Percentiles rank a stretch among this genome's conserved stretches.
phyloP scores from a whole-genome alignment of 2,329 filamentous ascomycete species.

The Ophiosphaerella narmari region DNA sequence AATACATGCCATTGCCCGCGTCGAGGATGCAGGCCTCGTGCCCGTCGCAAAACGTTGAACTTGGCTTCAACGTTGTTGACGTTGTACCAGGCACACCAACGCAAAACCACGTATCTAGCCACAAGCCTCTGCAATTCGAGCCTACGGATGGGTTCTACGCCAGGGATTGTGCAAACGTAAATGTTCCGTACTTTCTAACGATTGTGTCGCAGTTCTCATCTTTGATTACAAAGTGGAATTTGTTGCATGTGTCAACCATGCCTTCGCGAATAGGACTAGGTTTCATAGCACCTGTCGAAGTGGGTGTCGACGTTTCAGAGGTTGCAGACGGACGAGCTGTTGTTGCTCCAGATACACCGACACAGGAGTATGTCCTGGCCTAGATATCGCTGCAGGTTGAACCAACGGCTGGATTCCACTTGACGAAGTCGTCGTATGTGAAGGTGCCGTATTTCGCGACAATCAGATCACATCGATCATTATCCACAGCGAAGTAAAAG shows the following conservation, averaged over 20 bases:
- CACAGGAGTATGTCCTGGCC: conserved; percentile 1
- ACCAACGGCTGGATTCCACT: conserved; percentile 13
- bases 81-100: conserved; percentile 2
- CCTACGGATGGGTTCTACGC: conserved; percentile 7
- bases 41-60: not conserved
- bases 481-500: conserved; percentile 13
- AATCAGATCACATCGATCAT: conserved; percentile 14
- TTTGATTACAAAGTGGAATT: not conserved
- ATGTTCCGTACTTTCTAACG: conserved; percentile 7
- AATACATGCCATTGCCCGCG: not conserved
- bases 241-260: conserved; percentile 1
- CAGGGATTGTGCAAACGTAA: conserved; percentile 6
- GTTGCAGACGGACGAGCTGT: not conserved
- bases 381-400: not conserved
- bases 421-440: conserved; percentile 10
- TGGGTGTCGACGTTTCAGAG: not conserved
- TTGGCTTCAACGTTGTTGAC: not conserved
- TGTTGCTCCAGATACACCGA: not conserved
- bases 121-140: conserved; percentile 3
- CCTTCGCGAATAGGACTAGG: not conserved
- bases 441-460: conserved; percentile 12
- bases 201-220: conserved; percentile 1
- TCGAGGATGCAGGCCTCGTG: not conserved
- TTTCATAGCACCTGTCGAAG: not conserved
- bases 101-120: conserved; percentile 4